These are phyloP conservation scores for Coemansia sp. DNA, from an alignment of 192 early-diverging fungal species.

Conservation along the genomic window DNA sequence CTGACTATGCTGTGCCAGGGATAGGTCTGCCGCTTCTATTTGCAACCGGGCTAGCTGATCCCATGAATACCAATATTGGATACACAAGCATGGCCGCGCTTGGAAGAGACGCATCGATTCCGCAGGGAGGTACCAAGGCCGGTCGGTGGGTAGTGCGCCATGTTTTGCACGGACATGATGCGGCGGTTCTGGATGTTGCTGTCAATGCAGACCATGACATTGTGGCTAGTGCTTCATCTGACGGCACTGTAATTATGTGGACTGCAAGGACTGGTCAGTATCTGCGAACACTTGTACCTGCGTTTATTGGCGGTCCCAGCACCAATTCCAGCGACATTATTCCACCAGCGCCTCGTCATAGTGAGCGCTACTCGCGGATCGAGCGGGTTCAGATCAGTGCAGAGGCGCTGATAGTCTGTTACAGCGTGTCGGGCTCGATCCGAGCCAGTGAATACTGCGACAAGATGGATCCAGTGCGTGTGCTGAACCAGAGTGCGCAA, in stretches of 20 bases:
- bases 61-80: constrained; percentile 35
- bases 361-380: constrained; percentile 21
- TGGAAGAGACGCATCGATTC: neutral
- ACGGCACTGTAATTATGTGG: constrained; percentile 45
- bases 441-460: constrained; percentile 15
- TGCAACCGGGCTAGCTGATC: constrained; percentile 38
- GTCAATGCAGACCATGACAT: constrained; percentile 34
- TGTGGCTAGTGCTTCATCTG: constrained; percentile 36
- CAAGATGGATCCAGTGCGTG: constrained; percentile 26
- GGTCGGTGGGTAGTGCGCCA: constrained; percentile 24
- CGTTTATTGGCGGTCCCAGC: neutral
- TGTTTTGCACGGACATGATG: constrained; percentile 38
- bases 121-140: neutral
- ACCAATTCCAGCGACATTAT: constrained; percentile 9
- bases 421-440: constrained; percentile 36
- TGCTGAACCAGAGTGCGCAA: constrained; percentile 4
- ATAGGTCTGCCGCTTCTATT: constrained; percentile 19
- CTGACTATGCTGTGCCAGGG: neutral
- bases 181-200: constrained; percentile 33
- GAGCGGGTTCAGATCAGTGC: constrained; percentile 40
- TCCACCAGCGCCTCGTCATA: constrained; percentile 12
- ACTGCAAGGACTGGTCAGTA: constrained; percentile 26
- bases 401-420: constrained; percentile 34
- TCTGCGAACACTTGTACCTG: constrained; percentile 28
- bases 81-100: constrained; percentile 22